Evolutionary conservation across 495 filamentous ascomycete species (phyloP), one percentile per base, ranked within the genome.

Genomic region (Podospora tetraspora): DNA sequence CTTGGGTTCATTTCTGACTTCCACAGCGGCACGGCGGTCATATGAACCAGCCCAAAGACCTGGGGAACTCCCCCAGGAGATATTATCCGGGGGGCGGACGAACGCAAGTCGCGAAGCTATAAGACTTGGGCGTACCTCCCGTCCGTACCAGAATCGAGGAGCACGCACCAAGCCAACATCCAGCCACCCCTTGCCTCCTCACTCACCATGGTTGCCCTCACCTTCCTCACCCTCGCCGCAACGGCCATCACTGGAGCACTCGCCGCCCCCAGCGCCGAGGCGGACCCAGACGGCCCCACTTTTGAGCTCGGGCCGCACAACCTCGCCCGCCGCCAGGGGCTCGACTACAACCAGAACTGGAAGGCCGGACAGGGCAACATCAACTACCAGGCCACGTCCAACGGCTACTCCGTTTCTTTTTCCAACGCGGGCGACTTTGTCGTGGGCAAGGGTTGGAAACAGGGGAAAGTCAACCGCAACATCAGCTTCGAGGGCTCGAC

Each of bases 371-470:
- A 63, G 2, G 78, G 77, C 61, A 77, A 62, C 65, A 74, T 79
- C 69, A 72, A 75, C 43, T 78, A 75, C 69, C 60, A 25, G 11
- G 67, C 76, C 10, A 34, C 27, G n/a, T 59, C 24, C 29, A 74
- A 74, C 37, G 74, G 74, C 32, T 80, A 76, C 71, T 79, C 76
- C n/a, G 76, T 79, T 22, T 70, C 37, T 12, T 79, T 79, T 57
- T 78, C 76, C 27, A 72, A 80, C 68, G 78, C 76, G n/a, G 84
- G 82, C 22, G 84, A 87, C 75, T 88, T 87, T 58, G 84, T 86
- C 56, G 84, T 81, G 19, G 87, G 87, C 27, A 87, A 27, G 27
- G 27, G 27, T 5, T 27, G 27, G 27, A 27, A 27, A 6, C 5
- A 3, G 3, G 27, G 27, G 5, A 27, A 27, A 4, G 27, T 6